Evolutionary conservation across 192 early-diverging fungal genomes (phyloP).

Genomic region (Podila minutissima): DNA sequence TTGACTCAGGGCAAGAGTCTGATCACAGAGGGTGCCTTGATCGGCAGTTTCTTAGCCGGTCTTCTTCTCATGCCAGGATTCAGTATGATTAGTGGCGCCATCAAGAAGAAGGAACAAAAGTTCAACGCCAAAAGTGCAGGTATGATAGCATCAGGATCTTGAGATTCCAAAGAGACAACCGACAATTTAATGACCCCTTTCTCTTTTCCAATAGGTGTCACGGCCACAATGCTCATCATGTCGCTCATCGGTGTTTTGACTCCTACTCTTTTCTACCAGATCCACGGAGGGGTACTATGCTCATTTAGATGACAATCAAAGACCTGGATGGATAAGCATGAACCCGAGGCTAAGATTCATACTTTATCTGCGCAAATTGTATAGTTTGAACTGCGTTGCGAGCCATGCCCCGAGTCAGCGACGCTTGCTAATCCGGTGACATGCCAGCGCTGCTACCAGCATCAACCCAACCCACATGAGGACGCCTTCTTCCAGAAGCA

Average conservation of each 20-base stretch:
- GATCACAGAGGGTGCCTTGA: slow-evolving; percentile 91
- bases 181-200: background rate
- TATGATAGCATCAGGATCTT: no score
- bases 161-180: background rate
- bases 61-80: slow-evolving; percentile 94
- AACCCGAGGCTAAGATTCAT: no score
- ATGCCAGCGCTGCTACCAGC: slow-evolving; percentile 75
- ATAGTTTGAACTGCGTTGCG: slow-evolving; percentile 47
- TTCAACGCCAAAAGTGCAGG: slow-evolving; percentile 95
- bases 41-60: slow-evolving; percentile 91
- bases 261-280: slow-evolving; percentile 94
- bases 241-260: slow-evolving; percentile 92
- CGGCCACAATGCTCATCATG: slow-evolving; percentile 95
- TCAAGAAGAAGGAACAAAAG: slow-evolving; percentile 90
- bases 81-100: slow-evolving; percentile 94
- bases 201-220: slow-evolving; percentile 67
- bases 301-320: no score
- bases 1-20: slow-evolving; percentile 86
- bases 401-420: slow-evolving; percentile 30
- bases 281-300: slow-evolving; percentile 76
- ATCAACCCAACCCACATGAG: slow-evolving; percentile 68
- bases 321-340: no score
- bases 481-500: slow-evolving; percentile 84
- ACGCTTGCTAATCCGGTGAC: slow-evolving; percentile 21
- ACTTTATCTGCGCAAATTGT: background rate